Percentiles rank a stretch among this genome's conserved stretches.
Evolutionary conservation across 2,329 filamentous ascomycete genomes (phyloP).

Genomic region (Coniella vitis): DNA sequence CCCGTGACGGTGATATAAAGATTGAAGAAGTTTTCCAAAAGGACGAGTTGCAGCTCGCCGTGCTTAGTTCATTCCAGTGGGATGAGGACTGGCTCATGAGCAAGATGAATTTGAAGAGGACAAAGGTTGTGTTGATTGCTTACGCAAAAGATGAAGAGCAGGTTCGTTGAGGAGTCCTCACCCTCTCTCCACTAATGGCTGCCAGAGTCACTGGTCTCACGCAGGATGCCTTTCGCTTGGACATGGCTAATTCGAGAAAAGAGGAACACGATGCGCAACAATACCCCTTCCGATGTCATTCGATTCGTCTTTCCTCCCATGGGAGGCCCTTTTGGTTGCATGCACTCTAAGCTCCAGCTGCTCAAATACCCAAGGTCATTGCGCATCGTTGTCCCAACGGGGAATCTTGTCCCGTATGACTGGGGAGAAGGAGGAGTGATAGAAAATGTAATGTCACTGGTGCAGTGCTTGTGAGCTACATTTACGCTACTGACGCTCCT

Average conservation of each 20-base stretch:
- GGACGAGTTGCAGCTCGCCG: constrained; percentile 62
- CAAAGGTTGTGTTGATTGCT: constrained; percentile 55
- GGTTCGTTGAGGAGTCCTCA: constrained; percentile 30
- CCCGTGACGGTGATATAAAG: constrained; percentile 65
- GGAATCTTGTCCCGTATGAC: constrained; percentile 78
- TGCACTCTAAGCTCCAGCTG: constrained; percentile 94
- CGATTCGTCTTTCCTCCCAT: constrained; percentile 78
- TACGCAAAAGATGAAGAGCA: constrained; percentile 46
- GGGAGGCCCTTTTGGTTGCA: constrained; percentile 56
- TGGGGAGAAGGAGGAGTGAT: constrained; percentile 82
- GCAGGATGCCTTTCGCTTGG: neutral
- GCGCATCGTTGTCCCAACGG: constrained; percentile 77
- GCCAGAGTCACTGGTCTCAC: neutral
- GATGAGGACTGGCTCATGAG: constrained; percentile 71
- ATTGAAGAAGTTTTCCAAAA: constrained; percentile 82
- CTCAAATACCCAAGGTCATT: constrained; percentile 70
- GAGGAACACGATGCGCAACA: constrained; percentile 43
- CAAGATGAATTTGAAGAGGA: constrained; percentile 57
- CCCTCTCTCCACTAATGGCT: no score
- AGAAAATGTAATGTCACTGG: constrained; percentile 62
- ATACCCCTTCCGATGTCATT: constrained; percentile 46
- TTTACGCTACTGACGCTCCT: constrained; percentile 15
- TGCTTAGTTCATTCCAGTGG: constrained; percentile 84
- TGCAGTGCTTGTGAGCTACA: neutral
- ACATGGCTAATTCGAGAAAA: constrained; percentile 20